A percentile compares a stretch with the other conserved stretches of the same genome.
phyloP scores from a whole-genome alignment of 2,329 filamentous ascomycete species.

The Whalleya microplaca region DNA sequence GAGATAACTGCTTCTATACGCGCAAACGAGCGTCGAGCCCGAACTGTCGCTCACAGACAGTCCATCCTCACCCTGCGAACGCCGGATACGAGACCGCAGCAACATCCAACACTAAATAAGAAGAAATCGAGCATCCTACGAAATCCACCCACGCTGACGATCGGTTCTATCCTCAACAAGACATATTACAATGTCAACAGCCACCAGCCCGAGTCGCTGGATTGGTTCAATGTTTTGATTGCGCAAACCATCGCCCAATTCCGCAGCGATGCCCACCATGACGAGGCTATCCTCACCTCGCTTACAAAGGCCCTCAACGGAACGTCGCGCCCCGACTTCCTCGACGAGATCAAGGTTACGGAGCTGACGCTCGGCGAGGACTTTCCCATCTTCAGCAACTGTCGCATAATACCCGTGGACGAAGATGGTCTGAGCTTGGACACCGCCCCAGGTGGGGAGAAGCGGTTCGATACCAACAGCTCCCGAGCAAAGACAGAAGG shows the following conservation, averaged over 20 bases:
- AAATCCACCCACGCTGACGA: constrained; percentile 76
- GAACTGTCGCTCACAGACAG: constrained; percentile 76
- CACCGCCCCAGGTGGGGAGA: constrained; percentile 42
- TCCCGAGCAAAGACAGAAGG: constrained; percentile 59
- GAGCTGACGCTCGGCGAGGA: constrained; percentile 95
- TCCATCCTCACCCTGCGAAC: constrained; percentile 68
- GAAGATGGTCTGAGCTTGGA: constrained; percentile 70
- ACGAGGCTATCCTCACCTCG: constrained; percentile 86
- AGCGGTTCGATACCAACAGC: constrained; percentile 55
- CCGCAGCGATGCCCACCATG: constrained; percentile 85
- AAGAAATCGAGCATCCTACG: constrained; percentile 75
- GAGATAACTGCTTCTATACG: constrained; percentile 78
- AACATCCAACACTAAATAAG: constrained; percentile 55
- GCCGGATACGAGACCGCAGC: constrained; percentile 41
- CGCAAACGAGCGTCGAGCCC: constrained; percentile 73
- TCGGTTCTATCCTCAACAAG: constrained; percentile 92
- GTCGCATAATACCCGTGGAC: constrained; percentile 88
- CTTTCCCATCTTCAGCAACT: constrained; percentile 98
- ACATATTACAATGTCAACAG: constrained; percentile 97
- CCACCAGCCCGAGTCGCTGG: constrained; percentile 93
- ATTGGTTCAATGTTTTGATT: constrained; percentile 98
- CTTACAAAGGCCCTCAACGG: constrained; percentile 87
- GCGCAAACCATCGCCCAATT: constrained; percentile 97
- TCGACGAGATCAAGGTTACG: constrained; percentile 91
- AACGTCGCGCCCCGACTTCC: constrained; percentile 82